Evolutionary conservation across 306 rosid species (phyloP).

Genomic region (Calophaca sinica): DNA sequence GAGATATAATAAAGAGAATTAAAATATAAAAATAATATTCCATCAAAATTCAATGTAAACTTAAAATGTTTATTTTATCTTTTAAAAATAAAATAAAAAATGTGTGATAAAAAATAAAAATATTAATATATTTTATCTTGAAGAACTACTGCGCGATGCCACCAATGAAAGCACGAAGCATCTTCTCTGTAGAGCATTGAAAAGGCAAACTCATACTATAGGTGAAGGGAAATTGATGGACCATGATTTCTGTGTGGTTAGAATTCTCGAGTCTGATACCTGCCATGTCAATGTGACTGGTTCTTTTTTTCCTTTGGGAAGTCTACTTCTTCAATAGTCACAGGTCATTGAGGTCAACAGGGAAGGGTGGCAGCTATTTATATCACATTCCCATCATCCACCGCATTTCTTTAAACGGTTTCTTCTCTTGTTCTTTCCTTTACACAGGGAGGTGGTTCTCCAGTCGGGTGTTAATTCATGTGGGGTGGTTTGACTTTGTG

Average conservation of each 20-base stretch:
- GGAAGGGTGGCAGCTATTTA: not conserved
- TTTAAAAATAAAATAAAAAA: too few relatives aligned
- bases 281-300: not conserved
- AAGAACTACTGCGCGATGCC: not conserved
- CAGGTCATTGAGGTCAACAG: not conserved
- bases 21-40: too few relatives aligned
- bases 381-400: not conserved
- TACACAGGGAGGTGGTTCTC: not conserved
- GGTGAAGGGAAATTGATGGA: slow-evolving; percentile 15
- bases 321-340: not conserved
- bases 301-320: not conserved
- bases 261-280: not conserved
- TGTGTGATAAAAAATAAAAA: too few relatives aligned
- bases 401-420: not conserved
- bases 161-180: slow-evolving; percentile 31
- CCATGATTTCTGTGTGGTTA: slow-evolving; percentile 2
- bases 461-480: not conserved
- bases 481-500: slow-evolving; percentile 31
- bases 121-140: too few relatives aligned
- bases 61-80: too few relatives aligned
- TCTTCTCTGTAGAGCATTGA: not conserved
- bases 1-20: too few relatives aligned
- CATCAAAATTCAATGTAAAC: too few relatives aligned
- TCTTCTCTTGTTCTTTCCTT: not conserved
- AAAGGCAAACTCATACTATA: slow-evolving; percentile 32